Evolutionary conservation across 1,139 yeast genomes (phyloP).

Genomic region (Geotrichum fermentans): DNA sequence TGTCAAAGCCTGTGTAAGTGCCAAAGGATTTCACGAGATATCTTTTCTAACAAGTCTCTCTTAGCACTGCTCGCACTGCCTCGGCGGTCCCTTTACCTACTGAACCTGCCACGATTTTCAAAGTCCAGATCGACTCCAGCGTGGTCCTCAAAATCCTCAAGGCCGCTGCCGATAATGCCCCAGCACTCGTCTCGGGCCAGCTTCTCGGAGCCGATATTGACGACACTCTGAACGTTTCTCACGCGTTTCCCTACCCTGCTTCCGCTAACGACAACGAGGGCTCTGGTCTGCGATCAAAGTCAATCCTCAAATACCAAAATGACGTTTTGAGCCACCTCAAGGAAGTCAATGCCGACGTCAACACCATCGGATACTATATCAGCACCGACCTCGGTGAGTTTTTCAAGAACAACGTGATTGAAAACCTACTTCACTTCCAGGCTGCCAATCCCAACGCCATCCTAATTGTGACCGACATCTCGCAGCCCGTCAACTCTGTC

Average conservation of each 20-base stretch:
- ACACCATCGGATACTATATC: slow-evolving; percentile 80
- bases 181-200: slow-evolving; percentile 68
- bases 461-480: slow-evolving; percentile 67
- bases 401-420: slow-evolving; percentile 61
- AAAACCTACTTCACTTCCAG: slow-evolving; percentile 63
- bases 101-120: slow-evolving; percentile 27
- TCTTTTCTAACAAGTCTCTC: neutral
- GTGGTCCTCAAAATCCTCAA: slow-evolving; percentile 67
- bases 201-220: slow-evolving; percentile 65
- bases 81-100: neutral
- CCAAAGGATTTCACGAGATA: neutral
- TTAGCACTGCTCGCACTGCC: neutral
- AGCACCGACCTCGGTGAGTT: slow-evolving; percentile 60
- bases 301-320: slow-evolving; percentile 64
- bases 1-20: slow-evolving; percentile 1
- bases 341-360: slow-evolving; percentile 63
- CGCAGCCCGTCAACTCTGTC: slow-evolving; percentile 55
- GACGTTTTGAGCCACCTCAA: slow-evolving; percentile 61
- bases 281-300: slow-evolving; percentile 43
- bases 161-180: slow-evolving; percentile 68
- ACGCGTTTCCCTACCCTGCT: slow-evolving; percentile 60
- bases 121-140: slow-evolving; percentile 36
- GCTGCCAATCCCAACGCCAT: slow-evolving; percentile 57
- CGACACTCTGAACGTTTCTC: slow-evolving; percentile 50
- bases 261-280: slow-evolving; percentile 40